Conservation (phyloP, 2,329 filamentous ascomycete species). For the Botrytis byssoidea region DNA sequence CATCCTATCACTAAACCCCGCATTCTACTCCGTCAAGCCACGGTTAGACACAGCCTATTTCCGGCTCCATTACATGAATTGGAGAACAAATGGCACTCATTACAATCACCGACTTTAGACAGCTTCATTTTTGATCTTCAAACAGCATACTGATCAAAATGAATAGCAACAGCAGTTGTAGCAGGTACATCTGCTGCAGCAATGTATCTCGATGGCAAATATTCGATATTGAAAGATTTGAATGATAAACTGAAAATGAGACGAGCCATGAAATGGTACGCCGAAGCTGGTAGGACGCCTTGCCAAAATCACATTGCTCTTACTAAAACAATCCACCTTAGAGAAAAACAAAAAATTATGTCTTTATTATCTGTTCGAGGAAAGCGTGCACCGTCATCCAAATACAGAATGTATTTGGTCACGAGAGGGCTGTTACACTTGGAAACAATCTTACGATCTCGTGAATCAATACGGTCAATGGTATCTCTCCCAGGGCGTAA, state of each 20-base stretch:
- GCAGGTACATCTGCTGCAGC: slow-evolving; percentile 47
- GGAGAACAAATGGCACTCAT: background rate
- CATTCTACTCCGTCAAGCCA: background rate
- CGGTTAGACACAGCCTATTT: background rate
- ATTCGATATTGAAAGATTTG: slow-evolving; percentile 63
- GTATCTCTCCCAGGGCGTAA: slow-evolving; percentile 58
- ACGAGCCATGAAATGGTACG: slow-evolving; percentile 46
- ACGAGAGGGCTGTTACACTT: slow-evolving; percentile 59
- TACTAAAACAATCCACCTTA: background rate
- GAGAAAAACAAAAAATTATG: slow-evolving; percentile 51
- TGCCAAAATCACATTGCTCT: slow-evolving; percentile 10
- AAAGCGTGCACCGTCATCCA: slow-evolving; percentile 50
- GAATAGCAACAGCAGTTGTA: slow-evolving; percentile 34
- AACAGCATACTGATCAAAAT: background rate
- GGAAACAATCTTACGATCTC: slow-evolving; percentile 54
- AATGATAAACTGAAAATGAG: slow-evolving; percentile 45
- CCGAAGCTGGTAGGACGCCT: slow-evolving; percentile 47
- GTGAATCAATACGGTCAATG: slow-evolving; percentile 61
- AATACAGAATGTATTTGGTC: slow-evolving; percentile 66
- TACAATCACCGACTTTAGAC: background rate
- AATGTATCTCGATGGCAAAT: slow-evolving; percentile 67
- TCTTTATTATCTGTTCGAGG: slow-evolving; percentile 65
- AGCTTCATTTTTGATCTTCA: background rate
- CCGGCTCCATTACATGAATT: background rate
- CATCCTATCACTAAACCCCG: background rate